phyloP scores from a whole-genome alignment of 164 flowering plant genomes.

The Umbellularia californica region DNA sequence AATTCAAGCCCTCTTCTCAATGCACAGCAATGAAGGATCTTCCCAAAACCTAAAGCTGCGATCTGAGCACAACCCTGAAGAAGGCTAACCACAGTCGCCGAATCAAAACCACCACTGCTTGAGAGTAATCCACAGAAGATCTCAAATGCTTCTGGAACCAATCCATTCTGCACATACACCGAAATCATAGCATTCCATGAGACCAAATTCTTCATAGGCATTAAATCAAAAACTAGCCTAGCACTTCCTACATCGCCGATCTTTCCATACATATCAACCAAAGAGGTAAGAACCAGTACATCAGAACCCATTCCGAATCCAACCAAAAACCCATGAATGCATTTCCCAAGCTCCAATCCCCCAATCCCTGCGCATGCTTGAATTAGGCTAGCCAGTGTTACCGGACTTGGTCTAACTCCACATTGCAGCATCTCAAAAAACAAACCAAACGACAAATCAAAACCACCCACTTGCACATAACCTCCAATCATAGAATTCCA shows the following conservation, averaged over 20 bases:
- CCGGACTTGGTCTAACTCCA: constrained; percentile 28
- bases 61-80: constrained; percentile 34
- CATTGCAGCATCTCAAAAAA: constrained; percentile 24
- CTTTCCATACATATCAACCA: constrained; percentile 44
- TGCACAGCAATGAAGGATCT: constrained; percentile 31
- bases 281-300: constrained; percentile 28
- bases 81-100: constrained; percentile 33
- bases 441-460: constrained; percentile 23
- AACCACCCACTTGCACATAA: constrained; percentile 9
- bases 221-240: constrained; percentile 24
- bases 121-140: constrained; percentile 19
- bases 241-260: constrained; percentile 23
- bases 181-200: constrained; percentile 51
- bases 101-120: constrained; percentile 25
- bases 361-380: constrained; percentile 26
- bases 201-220: constrained; percentile 31
- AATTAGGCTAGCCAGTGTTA: constrained; percentile 35
- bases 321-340: constrained; percentile 31
- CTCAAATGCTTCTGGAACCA: constrained; percentile 26
- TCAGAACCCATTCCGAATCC: constrained; percentile 29
- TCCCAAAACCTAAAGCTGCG: constrained; percentile 27
- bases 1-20: constrained; percentile 27
- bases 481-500: constrained; percentile 50
- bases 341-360: constrained; percentile 26
- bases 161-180: constrained; percentile 34